A percentile compares a stretch with the other conserved stretches of the same genome.
Evolutionary conservation across 257 asterid species (phyloP).

Genomic region (Solanum ossicruentum): DNA sequence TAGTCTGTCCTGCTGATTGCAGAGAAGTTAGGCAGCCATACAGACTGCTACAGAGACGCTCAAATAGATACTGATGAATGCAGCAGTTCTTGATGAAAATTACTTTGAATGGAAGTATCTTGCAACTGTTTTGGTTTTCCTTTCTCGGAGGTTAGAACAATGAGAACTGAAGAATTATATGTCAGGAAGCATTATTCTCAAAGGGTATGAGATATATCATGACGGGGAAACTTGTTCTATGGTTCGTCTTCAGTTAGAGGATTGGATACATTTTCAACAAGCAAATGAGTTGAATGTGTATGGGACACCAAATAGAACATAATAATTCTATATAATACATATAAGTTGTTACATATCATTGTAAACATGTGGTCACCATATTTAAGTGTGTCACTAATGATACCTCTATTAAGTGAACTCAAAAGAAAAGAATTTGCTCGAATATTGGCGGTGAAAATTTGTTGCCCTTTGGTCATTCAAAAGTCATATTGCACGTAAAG

Average conservation of each 20-base stretch:
- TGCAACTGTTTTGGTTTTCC: not conserved
- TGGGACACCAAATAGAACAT: not conserved
- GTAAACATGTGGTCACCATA: not conserved
- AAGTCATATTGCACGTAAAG: not conserved
- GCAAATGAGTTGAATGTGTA: not conserved
- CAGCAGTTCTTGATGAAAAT: not conserved
- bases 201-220: not conserved
- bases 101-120: no score
- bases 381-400: not conserved
- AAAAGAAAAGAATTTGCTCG: not conserved
- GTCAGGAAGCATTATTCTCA: not conserved
- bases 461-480: not conserved
- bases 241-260: not conserved
- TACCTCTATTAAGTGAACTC: not conserved
- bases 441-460: not conserved
- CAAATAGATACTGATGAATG: not conserved
- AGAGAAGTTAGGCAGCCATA: not conserved
- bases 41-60: not conserved
- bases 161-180: not conserved
- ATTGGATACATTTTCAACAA: not conserved
- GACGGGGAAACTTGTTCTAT: not conserved
- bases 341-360: not conserved
- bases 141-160: not conserved
- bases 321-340: not conserved
- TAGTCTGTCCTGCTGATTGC: not conserved